Conservation (phyloP, 1,284 basidiomycete genomes). For the Leucoagaricus sp. region DNA sequence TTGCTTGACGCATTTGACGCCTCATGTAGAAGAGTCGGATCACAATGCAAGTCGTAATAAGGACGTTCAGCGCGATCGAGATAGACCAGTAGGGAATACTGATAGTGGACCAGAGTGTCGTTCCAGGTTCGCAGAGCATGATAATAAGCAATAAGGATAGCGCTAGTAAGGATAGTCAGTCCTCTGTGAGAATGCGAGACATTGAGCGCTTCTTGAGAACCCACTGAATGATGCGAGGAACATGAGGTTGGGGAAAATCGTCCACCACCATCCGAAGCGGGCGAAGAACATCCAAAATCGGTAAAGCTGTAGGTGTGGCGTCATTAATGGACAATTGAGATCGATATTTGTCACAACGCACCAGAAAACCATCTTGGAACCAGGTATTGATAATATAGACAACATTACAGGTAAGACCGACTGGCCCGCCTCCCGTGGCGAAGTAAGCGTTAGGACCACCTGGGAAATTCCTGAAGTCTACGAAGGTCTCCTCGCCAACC, state of each 20-base stretch:
- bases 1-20: not conserved
- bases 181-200: not conserved
- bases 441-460: constrained; percentile 26
- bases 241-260: constrained; percentile 10
- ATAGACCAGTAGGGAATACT: constrained; percentile 17
- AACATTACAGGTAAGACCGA: constrained; percentile 11
- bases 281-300: constrained; percentile 15
- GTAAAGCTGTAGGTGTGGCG: not conserved
- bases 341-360: not conserved
- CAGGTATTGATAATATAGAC: constrained; percentile 13
- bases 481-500: constrained; percentile 25
- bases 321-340: not conserved
- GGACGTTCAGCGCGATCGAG: constrained; percentile 15
- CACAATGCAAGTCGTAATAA: constrained; percentile 13
- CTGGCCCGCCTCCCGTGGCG: constrained; percentile 7
- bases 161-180: not conserved
- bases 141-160: constrained; percentile 10
- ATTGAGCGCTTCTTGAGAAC: not conserved
- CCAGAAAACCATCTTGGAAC: constrained; percentile 14
- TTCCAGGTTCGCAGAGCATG: constrained; percentile 9
- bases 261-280: constrained; percentile 3
- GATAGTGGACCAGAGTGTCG: constrained; percentile 10
- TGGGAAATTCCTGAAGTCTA: constrained; percentile 27
- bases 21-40: constrained; percentile 15
- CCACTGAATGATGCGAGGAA: constrained; percentile 17